Conservation (phyloP, 495 filamentous ascomycete genomes). For the Acidomyces sp. region DNA sequence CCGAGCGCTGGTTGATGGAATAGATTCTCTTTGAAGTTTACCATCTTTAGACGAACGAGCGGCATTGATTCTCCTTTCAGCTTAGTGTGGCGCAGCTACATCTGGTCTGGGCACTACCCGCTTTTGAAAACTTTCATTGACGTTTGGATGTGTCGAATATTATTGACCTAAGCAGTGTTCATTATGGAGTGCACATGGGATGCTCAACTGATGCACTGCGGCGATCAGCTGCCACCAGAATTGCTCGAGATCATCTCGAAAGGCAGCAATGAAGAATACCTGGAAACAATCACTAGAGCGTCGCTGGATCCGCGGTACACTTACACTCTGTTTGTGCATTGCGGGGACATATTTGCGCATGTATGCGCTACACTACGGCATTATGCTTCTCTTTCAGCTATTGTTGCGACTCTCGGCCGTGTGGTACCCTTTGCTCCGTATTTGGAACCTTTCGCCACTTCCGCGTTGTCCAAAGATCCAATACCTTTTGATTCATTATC, state of each 20-base stretch:
- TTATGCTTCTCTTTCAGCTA: slow-evolving; percentile 33
- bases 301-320: slow-evolving; percentile 55
- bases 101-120: too few relatives aligned
- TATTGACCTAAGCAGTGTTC: too few relatives aligned
- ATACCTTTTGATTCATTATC: neutral
- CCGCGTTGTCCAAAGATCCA: slow-evolving; percentile 12
- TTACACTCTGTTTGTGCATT: slow-evolving; percentile 52
- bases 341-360: slow-evolving; percentile 62
- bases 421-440: slow-evolving; percentile 69
- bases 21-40: too few relatives aligned
- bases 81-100: too few relatives aligned
- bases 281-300: slow-evolving; percentile 53
- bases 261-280: slow-evolving; percentile 48
- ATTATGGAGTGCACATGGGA: slow-evolving; percentile 26
- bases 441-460: slow-evolving; percentile 41
- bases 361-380: slow-evolving; percentile 62
- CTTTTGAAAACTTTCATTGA: too few relatives aligned
- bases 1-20: too few relatives aligned
- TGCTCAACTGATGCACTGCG: slow-evolving; percentile 9
- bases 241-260: slow-evolving; percentile 46
- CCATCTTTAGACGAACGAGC: too few relatives aligned
- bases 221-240: slow-evolving; percentile 38
- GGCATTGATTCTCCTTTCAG: neutral
- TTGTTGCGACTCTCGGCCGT: slow-evolving; percentile 62
- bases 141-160: too few relatives aligned